Evolutionary conservation across 768 basidiomycete genomes (phyloP).

Genomic region (Cystofilobasidium ferigula): DNA sequence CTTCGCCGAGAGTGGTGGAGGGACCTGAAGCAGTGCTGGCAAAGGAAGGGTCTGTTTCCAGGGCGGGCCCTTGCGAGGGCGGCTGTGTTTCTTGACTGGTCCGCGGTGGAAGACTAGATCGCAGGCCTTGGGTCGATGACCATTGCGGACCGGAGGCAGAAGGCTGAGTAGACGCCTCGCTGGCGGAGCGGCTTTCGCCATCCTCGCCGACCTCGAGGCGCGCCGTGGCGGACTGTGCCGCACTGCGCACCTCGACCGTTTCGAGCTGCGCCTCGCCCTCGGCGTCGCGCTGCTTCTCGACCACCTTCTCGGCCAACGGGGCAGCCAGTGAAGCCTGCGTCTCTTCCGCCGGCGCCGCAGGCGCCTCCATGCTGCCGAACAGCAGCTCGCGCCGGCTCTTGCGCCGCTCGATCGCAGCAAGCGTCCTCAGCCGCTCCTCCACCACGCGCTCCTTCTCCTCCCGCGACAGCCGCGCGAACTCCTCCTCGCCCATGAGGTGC

Average conservation of each 20-base stretch:
- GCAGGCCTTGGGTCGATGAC: background rate
- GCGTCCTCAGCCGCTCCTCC: background rate
- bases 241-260: background rate
- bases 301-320: background rate
- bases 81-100: too few species aligned
- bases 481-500: background rate
- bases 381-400: background rate
- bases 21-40: too few species aligned
- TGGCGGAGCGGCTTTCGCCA: background rate
- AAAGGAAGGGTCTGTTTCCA: too few species aligned
- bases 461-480: background rate
- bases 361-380: background rate
- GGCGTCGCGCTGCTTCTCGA: background rate
- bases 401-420: background rate
- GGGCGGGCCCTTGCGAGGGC: too few species aligned
- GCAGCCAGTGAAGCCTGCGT: background rate
- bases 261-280: conserved; percentile 2
- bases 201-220: background rate
- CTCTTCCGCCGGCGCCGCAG: background rate
- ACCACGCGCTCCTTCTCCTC: background rate
- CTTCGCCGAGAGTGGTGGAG: too few species aligned
- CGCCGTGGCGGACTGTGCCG: background rate
- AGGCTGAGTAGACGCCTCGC: background rate
- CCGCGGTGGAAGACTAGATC: background rate
- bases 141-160: background rate